Base-by-base conservation (phyloP, 148 eudicot species). In the Cornus controversa region DNA sequence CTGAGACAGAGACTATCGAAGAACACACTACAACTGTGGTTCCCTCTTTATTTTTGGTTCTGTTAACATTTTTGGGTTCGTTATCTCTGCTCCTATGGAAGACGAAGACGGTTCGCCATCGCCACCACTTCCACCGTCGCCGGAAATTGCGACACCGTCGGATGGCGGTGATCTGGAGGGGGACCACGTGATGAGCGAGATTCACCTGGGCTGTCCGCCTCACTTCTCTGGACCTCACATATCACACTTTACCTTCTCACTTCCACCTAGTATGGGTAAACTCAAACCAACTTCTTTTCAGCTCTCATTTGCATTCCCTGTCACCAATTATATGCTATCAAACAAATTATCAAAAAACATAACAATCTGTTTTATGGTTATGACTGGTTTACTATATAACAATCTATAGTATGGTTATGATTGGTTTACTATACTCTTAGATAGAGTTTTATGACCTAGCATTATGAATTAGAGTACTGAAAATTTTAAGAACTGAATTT, bases 151-250 rank as follows among this genome's bases (percentile, higher is more conserved):
- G 27, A 69, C 70, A n/a, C 58, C 65, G 37, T 20, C 79, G 5
- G 64, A 58, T 27, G 84, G 79, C 18, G 57, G 71, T 42, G 66
- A 67, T 28, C 15, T 16, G 68, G 83, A 62, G 76, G 88, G 84
- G 20, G 89, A 88, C 20, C 75, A 81, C 64, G 96, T 95, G 75
- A 95, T 95, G 98, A 95, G 98, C 86, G 97, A 95, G 77, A 88
- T 95, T 82, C 98, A 95, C 84, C 78, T 95, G 42, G 98, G 99
- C 8, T 95, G 94, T 63, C 96, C 99, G 14, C 92, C 97, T 10
- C 53, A 85, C 77, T 69, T 78, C 66, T 71, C 87, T 23, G 90
- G 87, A 7, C 92, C 93, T 29, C 85, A 86, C 75, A 58, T 86
- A 74, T 95, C 99, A 53, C 88, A 69, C 79, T 94, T 92, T 85